Conservation (phyloP, 2,329 filamentous ascomycete genomes). For the Xylaria sp. region DNA sequence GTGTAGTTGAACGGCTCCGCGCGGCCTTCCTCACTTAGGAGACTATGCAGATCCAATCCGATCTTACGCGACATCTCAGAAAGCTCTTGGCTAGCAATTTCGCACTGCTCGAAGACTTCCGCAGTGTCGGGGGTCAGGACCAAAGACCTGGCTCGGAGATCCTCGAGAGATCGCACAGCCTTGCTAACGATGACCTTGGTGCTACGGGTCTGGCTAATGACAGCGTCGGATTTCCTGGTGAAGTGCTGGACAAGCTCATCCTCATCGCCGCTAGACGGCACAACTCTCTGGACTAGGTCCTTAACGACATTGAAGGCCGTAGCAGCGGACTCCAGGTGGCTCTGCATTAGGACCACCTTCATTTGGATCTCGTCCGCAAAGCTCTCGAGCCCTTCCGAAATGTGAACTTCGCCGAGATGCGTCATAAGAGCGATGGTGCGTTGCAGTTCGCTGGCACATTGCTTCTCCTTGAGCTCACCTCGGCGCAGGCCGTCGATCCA, state of each 20-base stretch:
- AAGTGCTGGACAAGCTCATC: constrained; percentile 71
- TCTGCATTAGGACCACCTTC: constrained; percentile 75
- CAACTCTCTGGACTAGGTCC: constrained; percentile 58
- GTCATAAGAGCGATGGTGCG: constrained; percentile 82
- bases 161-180: constrained; percentile 73
- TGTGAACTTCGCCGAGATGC: constrained; percentile 82
- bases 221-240: constrained; percentile 68
- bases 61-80: constrained; percentile 67
- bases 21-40: constrained; percentile 74
- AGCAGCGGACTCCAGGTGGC: constrained; percentile 78
- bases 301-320: constrained; percentile 60
- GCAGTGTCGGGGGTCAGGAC: constrained; percentile 70
- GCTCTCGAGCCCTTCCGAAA: constrained; percentile 68
- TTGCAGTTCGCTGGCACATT: constrained; percentile 79
- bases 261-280: constrained; percentile 61
- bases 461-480: constrained; percentile 83
- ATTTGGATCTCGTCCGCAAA: constrained; percentile 82
- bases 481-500: constrained; percentile 85
- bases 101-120: constrained; percentile 71
- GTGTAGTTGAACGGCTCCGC: constrained; percentile 66
- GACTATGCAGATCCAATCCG: constrained; percentile 65
- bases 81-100: constrained; percentile 65
- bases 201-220: constrained; percentile 76
- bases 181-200: constrained; percentile 84
- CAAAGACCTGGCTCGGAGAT: constrained; percentile 75